These are phyloP conservation scores for Pilatotrama ljubarskyi DNA, from an alignment of 768 basidiomycete genomes.

Conservation along the genomic window DNA sequence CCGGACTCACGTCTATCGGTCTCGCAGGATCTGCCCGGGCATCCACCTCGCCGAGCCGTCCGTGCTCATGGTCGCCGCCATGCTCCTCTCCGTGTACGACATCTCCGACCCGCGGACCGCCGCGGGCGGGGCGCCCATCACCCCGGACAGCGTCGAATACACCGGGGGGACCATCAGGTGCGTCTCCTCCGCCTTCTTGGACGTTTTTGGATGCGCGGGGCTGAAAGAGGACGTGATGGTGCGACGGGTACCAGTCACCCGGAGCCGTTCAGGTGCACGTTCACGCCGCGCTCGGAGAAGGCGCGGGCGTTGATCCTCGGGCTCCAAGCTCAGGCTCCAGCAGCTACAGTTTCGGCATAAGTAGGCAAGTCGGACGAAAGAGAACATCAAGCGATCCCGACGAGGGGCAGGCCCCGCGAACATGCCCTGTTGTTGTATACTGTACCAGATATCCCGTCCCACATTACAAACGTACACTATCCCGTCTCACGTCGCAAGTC, in stretches of 20 bases:
- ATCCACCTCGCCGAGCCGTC: slow-evolving; percentile 23
- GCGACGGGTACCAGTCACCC: slow-evolving; percentile 51
- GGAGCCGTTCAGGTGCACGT: slow-evolving; percentile 46
- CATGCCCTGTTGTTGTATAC: too few relatives aligned
- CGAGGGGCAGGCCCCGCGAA: too few relatives aligned
- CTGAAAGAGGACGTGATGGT: too few relatives aligned
- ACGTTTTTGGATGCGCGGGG: too few relatives aligned
- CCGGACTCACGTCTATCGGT: too few relatives aligned
- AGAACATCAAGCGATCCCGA: too few relatives aligned
- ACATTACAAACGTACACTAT: too few relatives aligned
- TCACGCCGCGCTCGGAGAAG: slow-evolving; percentile 41
- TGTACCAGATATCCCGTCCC: too few relatives aligned
- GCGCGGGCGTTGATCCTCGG: slow-evolving; percentile 10
- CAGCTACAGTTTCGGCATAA: too few relatives aligned
- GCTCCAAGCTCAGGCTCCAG: too few relatives aligned
- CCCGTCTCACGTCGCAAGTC: too few relatives aligned
- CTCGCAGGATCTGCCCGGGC: slow-evolving; percentile 25
- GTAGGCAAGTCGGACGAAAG: too few relatives aligned
- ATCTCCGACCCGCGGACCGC: slow-evolving; percentile 27
- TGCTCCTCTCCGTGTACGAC: slow-evolving; percentile 36
- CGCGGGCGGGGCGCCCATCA: slow-evolving; percentile 8
- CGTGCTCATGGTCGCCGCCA: slow-evolving; percentile 35
- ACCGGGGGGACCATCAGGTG: slow-evolving; percentile 27
- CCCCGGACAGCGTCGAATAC: slow-evolving; percentile 16
- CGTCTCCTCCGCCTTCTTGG: neutral